These are phyloP conservation scores for Hymenoscyphus salicellus DNA, from an alignment of 2,329 filamentous ascomycete species.

Conservation along the genomic window DNA sequence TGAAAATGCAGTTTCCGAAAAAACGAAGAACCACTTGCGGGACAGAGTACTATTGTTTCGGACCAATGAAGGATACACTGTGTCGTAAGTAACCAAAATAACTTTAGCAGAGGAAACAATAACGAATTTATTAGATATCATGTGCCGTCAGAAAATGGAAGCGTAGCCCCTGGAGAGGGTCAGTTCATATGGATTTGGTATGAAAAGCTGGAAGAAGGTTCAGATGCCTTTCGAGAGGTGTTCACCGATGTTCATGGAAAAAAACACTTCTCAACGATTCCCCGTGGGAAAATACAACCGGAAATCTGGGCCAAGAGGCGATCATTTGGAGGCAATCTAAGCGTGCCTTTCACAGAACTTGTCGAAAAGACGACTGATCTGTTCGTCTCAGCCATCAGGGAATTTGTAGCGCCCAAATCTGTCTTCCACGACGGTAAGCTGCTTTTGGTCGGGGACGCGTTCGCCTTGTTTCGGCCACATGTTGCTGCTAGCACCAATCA, in stretches of 20 bases:
- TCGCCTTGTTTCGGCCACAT: slow-evolving; percentile 11
- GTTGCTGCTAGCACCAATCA: slow-evolving; percentile 11
- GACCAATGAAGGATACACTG: slow-evolving; percentile 34
- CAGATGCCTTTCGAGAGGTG: slow-evolving; percentile 16
- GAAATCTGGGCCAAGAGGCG: background rate
- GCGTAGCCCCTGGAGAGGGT: slow-evolving; percentile 38
- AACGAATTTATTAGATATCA: slow-evolving; percentile 33
- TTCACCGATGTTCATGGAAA: slow-evolving; percentile 32
- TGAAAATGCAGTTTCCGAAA: slow-evolving; percentile 37
- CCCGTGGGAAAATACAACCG: slow-evolving; percentile 18
- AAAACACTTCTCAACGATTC: slow-evolving; percentile 17
- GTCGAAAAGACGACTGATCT: slow-evolving; percentile 40
- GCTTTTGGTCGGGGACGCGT: slow-evolving; percentile 38
- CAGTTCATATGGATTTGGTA: slow-evolving; percentile 46
- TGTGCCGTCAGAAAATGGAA: slow-evolving; percentile 41
- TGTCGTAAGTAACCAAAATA: slow-evolving; percentile 41
- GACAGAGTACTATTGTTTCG: background rate
- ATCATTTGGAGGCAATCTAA: background rate
- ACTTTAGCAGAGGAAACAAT: background rate
- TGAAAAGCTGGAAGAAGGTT: slow-evolving; percentile 32
- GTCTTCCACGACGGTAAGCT: slow-evolving; percentile 40
- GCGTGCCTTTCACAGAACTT: slow-evolving; percentile 31
- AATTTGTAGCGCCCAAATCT: slow-evolving; percentile 38
- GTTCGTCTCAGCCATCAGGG: slow-evolving; percentile 44
- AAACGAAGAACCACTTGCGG: slow-evolving; percentile 27